Base-by-base conservation (phyloP, 1,284 basidiomycete species). In the Stygiomarasmius scandens region DNA sequence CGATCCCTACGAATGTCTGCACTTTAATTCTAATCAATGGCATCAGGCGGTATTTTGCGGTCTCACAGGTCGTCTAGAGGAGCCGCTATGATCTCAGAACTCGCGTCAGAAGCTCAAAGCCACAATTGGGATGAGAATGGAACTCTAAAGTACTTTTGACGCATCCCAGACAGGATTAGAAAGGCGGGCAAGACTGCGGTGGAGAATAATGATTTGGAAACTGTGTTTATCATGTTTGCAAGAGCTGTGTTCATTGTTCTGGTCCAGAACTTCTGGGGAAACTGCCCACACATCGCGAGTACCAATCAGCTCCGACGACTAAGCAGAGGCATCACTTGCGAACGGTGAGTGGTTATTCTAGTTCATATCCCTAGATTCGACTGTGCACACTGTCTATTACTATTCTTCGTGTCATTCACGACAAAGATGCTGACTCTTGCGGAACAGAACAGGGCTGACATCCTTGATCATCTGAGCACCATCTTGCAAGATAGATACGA, bases 361-460 rank as follows among this genome's bases (percentile, higher is more conserved):
- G 45, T 58, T 45, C 27, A 52, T 56, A 45, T 43, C 32, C 48
- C 23, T 38, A 27, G 12, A 5, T 32, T 32, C 29, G 12, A 41
- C 16, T 4, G 4, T 41, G 11, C 38, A 41, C n/a, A 9, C 38
- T 41, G 8, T 12, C 38, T 16, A n/a, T n/a, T n/a, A n/a, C 5
- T 41, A 16, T 16, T 41, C 38, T 19, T 41, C 16, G 8, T 41
- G 11, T 19, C 11, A n/a, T 41, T 16, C 6, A 41, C 11, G 38
- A 4, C 38, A n/a, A 41, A 41, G 38, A 16, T 19, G 16, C 38
- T n/a, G 38, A 41, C 16, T 36, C 24, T n/a, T 55, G 23, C 24
- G 12, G 55, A 38, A 53, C 59, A 90, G 88, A 89, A 90, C 58
- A 88, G 88, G 11, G 83, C 88, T 69, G 81, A 87, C 55, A 87